A percentile compares a stretch with the other conserved stretches of the same genome.
These are phyloP conservation scores for Crinitomyces ghanaensis DNA, from an alignment of 805 yeast species.

Conservation along the genomic window DNA sequence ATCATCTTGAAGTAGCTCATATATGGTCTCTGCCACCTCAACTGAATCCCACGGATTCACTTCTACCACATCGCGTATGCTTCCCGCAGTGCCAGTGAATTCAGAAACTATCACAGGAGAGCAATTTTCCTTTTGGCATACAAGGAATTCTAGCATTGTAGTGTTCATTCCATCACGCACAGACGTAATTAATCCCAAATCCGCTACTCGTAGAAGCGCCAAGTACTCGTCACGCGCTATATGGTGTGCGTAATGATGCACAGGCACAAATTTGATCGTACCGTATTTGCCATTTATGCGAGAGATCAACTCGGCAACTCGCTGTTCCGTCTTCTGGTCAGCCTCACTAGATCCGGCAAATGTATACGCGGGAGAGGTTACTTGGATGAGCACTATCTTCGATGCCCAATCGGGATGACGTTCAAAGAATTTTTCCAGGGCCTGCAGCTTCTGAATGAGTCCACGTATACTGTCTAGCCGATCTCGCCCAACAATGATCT, in stretches of 20 bases:
- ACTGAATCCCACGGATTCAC: constrained; percentile 97
- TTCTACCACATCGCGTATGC: constrained; percentile 37
- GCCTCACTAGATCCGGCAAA: no score
- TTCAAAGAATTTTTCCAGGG: constrained; percentile 76
- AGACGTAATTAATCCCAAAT: constrained; percentile 77
- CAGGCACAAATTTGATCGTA: constrained; percentile 69
- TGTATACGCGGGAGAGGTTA: constrained; percentile 65
- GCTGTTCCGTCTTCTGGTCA: constrained; percentile 56
- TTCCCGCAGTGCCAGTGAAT: constrained; percentile 78
- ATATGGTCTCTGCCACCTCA: constrained; percentile 77
- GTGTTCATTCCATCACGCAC: constrained; percentile 96
- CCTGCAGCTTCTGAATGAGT: constrained; percentile 83
- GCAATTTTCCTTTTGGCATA: constrained; percentile 53
- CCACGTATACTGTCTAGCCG: constrained; percentile 87
- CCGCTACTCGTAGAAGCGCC: constrained; percentile 82
- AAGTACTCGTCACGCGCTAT: constrained; percentile 80
- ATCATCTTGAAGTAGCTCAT: constrained; percentile 45
- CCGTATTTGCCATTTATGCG: constrained; percentile 82
- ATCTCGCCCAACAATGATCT: constrained; percentile 88
- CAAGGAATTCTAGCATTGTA: constrained; percentile 83
- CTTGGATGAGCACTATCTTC: constrained; percentile 81
- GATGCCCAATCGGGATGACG: constrained; percentile 90
- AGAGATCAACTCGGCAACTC: constrained; percentile 71
- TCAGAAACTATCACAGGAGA: constrained; percentile 83
- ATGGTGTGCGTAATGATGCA: constrained; percentile 85